phyloP scores from a whole-genome alignment of 495 filamentous ascomycete genomes.

The Lasiosphaeris hirsuta region DNA sequence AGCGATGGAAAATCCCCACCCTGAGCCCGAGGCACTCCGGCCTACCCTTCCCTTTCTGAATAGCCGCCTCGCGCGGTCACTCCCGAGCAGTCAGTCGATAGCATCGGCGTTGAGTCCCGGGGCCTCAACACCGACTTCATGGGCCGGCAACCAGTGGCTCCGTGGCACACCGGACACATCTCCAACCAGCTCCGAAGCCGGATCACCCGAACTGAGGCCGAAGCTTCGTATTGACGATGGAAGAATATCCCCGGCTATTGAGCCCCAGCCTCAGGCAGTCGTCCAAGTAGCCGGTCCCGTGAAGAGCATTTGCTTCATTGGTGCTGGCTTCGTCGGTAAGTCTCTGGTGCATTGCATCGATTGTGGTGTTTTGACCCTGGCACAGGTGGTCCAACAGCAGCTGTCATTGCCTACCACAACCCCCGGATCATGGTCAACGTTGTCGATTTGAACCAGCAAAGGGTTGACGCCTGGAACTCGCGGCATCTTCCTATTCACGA shows the following conservation, averaged over 20 bases:
- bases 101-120: slow-evolving; percentile 23
- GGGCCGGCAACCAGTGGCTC: slow-evolving; percentile 21
- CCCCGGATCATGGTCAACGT: slow-evolving; percentile 66
- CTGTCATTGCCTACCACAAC: slow-evolving; percentile 70
- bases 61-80: slow-evolving; percentile 15
- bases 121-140: slow-evolving; percentile 19
- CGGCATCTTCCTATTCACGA: slow-evolving; percentile 74
- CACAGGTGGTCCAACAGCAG: slow-evolving; percentile 70
- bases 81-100: slow-evolving; percentile 26
- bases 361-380: slow-evolving; percentile 1
- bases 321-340: slow-evolving; percentile 34
- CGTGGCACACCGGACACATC: slow-evolving; percentile 23
- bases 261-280: not conserved
- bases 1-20: not conserved
- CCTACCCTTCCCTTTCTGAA: not conserved
- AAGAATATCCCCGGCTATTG: slow-evolving; percentile 5
- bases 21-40: not conserved
- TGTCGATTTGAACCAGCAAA: slow-evolving; percentile 60
- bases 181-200: slow-evolving; percentile 21
- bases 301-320: slow-evolving; percentile 44
- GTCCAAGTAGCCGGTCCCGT: slow-evolving; percentile 25
- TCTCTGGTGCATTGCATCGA: not conserved
- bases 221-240: slow-evolving; percentile 8
- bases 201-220: slow-evolving; percentile 23
- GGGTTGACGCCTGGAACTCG: slow-evolving; percentile 73